phyloP scores from a whole-genome alignment of 371 early-diverging fungal species.

The Mucor ambiguus region DNA sequence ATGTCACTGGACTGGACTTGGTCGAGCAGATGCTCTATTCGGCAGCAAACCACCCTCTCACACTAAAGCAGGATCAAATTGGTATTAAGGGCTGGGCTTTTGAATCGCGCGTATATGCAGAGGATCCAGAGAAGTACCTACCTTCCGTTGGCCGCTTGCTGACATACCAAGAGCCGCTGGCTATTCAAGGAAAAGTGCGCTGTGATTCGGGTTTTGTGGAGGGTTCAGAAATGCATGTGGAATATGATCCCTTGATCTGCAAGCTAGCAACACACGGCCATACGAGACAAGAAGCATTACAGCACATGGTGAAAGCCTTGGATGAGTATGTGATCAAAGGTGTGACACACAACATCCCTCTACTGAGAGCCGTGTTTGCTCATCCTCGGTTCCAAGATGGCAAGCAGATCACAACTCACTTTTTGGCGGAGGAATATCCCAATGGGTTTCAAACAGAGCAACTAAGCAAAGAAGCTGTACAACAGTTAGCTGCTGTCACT shows the following conservation, averaged over 20 bases:
- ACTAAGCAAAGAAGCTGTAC: constrained; percentile 46
- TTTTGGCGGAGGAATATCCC: constrained; percentile 91
- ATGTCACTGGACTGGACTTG: constrained; percentile 90
- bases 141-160: constrained; percentile 86
- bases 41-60: constrained; percentile 69
- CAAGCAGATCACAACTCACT: constrained; percentile 79
- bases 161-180: constrained; percentile 36
- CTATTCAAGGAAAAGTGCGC: constrained; percentile 14
- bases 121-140: constrained; percentile 84
- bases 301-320: constrained; percentile 80
- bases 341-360: constrained; percentile 95
- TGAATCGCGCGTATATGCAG: constrained; percentile 90
- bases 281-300: constrained; percentile 77
- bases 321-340: constrained; percentile 92
- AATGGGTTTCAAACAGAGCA: constrained; percentile 83
- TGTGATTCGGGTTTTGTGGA: constrained; percentile 63
- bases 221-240: constrained; percentile 83
- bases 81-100: constrained; percentile 80
- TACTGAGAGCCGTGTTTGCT: constrained; percentile 85
- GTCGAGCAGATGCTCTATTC: constrained; percentile 90
- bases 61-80: constrained; percentile 62
- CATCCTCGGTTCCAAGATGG: constrained; percentile 81
- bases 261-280: constrained; percentile 88
- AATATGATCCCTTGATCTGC: constrained; percentile 86
- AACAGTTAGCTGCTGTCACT: constrained; percentile 67